These are phyloP conservation scores for Flaveria linearis DNA, from an alignment of 129 eudicot species.

Conservation along the genomic window DNA sequence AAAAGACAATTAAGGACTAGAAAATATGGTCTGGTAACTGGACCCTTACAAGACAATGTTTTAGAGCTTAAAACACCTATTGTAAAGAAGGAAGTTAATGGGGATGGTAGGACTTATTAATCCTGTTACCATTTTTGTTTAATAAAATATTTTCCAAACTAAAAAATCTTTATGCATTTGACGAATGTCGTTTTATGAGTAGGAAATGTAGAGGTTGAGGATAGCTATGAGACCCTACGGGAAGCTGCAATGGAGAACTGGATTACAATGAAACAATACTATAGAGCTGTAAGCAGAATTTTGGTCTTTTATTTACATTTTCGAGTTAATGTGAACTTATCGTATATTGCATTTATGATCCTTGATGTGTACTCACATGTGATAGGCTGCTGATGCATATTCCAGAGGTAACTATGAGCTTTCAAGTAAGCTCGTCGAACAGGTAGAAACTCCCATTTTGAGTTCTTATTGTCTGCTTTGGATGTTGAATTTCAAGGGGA, in stretches of 20 bases:
- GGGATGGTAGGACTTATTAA: slow-evolving; percentile 40
- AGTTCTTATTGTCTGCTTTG: not conserved
- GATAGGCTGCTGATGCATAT: slow-evolving; percentile 76
- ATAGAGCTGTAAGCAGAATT: slow-evolving; percentile 59
- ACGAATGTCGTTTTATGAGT: slow-evolving; percentile 11
- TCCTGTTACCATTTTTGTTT: not conserved
- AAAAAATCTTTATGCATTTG: not conserved
- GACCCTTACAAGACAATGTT: slow-evolving; percentile 50
- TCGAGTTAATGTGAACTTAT: not conserved
- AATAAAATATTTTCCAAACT: not conserved
- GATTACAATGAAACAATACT: slow-evolving; percentile 64
- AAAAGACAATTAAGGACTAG: slow-evolving; percentile 29
- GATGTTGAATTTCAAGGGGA: not conserved
- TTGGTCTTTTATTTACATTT: not conserved
- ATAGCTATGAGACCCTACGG: slow-evolving; percentile 50
- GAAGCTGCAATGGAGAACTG: slow-evolving; percentile 60
- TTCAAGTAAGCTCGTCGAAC: slow-evolving; percentile 44
- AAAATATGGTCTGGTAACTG: slow-evolving; percentile 51
- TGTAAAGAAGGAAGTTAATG: slow-evolving; percentile 40
- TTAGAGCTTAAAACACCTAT: slow-evolving; percentile 35
- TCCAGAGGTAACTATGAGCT: slow-evolving; percentile 41
- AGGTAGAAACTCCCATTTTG: slow-evolving; percentile 42
- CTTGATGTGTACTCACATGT: not conserved
- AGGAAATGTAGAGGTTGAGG: slow-evolving; percentile 48
- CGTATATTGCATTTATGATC: slow-evolving; percentile 13